Base-by-base conservation (phyloP, 192 early-diverging fungal species). In the Backusella tuberculispora region DNA sequence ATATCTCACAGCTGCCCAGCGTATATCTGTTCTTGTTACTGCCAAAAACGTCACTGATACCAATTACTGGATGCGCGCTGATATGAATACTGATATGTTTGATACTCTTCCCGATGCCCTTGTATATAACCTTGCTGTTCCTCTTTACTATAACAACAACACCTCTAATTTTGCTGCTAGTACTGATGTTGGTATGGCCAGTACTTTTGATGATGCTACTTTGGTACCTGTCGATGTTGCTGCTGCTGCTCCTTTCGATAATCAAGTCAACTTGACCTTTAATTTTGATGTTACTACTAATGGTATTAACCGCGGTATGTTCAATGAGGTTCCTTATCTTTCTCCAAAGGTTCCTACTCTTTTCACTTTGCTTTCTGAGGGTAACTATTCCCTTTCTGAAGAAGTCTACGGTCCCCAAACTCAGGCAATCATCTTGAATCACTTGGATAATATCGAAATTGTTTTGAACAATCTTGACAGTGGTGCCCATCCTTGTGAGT, bases 11-110 rank as follows among this genome's bases (percentile, higher is more conserved):
- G 87, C 90, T 46, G 95, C 92, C 0, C 94, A 95, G 79, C 91
- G 95, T 53, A 85, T 88, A 41, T 94, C 94, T 45, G 88, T 97
- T 4, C 86, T 97, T 9, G 90, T 95, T 5, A 92, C 86, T 4
- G 92, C 94, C 29, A 88, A 87, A 37, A 82, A 91, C 74, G 80
- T 83, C 14, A 83, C 88, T 4, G 67, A 73, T 64, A 41, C 66
- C 60, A 95, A 97, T 85, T 96, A 89, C 66, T 14, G 84, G 40
- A 78, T 96, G 72, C 91, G 92, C 66, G 91, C 90, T 40, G 89
- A 92, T 45, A 92, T 95, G 88, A 85, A 94, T 48, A 85, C 84
- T 37, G 83, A 85, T 69, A 93, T 95, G 92, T 93, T 94, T 80
- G 92, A 94, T 77, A 74, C 66, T 64, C 78, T 90, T 13, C 90